phyloP scores from a whole-genome alignment of 2,329 filamentous ascomycete species.

The Aspergillus aculeatus region DNA sequence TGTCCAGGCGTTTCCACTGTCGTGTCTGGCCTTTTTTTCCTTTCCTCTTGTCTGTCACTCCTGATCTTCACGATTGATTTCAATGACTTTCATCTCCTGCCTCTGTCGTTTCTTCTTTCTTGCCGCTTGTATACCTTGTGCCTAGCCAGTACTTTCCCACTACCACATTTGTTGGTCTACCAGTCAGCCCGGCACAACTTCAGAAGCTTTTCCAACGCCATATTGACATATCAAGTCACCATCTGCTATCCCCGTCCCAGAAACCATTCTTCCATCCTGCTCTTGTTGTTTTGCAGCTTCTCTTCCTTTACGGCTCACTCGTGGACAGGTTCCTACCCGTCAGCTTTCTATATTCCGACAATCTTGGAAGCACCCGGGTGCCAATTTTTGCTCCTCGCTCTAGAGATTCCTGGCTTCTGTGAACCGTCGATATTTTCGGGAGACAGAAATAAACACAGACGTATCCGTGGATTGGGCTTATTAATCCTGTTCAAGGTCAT shows the following conservation, averaged over 20 bases:
- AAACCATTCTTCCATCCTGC: not conserved
- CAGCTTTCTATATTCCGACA: not conserved
- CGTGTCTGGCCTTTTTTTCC: slow-evolving; percentile 12
- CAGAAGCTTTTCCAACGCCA: not conserved
- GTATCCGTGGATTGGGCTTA: not conserved
- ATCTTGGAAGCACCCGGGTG: not conserved
- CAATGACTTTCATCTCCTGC: not conserved
- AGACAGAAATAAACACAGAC: not conserved
- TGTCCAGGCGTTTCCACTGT: slow-evolving; percentile 25
- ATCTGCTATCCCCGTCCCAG: not conserved
- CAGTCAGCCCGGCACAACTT: not conserved
- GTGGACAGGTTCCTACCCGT: not conserved
- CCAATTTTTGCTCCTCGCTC: not conserved
- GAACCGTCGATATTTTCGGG: not conserved
- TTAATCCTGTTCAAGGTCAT: not conserved
- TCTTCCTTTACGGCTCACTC: not conserved
- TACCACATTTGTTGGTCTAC: not conserved
- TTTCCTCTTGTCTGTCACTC: slow-evolving; percentile 15
- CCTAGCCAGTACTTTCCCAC: not conserved
- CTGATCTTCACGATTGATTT: slow-evolving; percentile 5
- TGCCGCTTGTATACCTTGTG: not conserved
- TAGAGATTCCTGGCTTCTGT: not conserved
- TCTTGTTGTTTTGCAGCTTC: not conserved
- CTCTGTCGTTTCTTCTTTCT: not conserved
- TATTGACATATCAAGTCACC: not conserved